Base-by-base conservation (phyloP, 1,139 yeast species). In the Pichia sp. region DNA sequence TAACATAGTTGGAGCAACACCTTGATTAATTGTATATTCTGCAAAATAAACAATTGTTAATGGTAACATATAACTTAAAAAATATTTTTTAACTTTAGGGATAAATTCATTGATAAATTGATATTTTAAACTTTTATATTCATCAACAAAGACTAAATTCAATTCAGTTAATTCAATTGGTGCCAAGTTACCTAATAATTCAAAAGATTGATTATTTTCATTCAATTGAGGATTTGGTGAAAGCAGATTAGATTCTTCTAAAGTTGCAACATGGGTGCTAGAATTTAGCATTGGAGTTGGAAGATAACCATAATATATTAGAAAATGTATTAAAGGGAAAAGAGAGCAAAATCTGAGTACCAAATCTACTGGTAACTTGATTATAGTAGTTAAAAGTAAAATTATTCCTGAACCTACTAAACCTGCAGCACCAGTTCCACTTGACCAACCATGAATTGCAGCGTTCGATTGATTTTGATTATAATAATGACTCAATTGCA, bases 361-460 rank as follows among this genome's bases (percentile, higher is more conserved):
- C 2, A 63, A 46, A 18, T 57, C 61, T 1, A 78, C 71, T 4
- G 72, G 58, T 3, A 78, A 40, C 3, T 69, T 61, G 14, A 77
- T 40, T 60, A 78, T 66, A 0, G 84, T 74, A 0, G 86, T 80
- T 46, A 77, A 44, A 1, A 72, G 51, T 61, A 80, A 51, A 50
- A 69, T 79, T 7, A 67, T 55, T 36, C 75, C 76, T 23, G 94
- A 79, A 0, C 97, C 98, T 18, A 77, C 72, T 3, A 89, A 61
- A 0, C 97, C 97, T 0, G 98, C 97, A 11, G 86, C 94, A 1
- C 97, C 97, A 0, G 97, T 91, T 0, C 98, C 98, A 12, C 88
- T 74, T 28, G 95, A 83, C 74, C 93, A 91, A 0, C 95, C 96
- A 37, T 84, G 79, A 36, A 91, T 67, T 3, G 95, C 71, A 17